Evolutionary conservation across 257 asterid species (phyloP), one percentile per base, ranked within the genome.

Genomic region (Nicotiana noctiflora): DNA sequence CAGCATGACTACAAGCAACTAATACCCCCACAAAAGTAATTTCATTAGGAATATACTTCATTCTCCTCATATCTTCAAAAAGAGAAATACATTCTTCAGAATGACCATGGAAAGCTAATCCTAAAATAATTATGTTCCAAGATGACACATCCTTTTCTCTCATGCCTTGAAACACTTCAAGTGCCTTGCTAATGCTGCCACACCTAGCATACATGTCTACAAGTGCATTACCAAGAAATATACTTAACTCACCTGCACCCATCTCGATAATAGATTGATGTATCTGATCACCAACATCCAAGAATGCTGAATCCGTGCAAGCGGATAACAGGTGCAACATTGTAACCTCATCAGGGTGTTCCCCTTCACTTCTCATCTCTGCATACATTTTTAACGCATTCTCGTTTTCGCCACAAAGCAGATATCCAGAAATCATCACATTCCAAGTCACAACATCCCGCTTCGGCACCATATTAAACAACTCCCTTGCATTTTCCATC

Each of bases 151-250:
- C 96, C 87, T 86, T 93, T 15, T 88, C 92, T 76, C 84, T 88
- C 91, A 90, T 90, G 21, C 86, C 65, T 21, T 29, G 81, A 85
- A 91, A 91, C 7, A 89, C 92, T 79, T 84, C 82, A 34, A 89
- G 83, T 32, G 96, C 91, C 84, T 90, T 93, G 27, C 78, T 75
- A 19, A 88, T 88, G 85, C 75, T 85, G 15, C 97, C 96, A 27
- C 96, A 93, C 84, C 90, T 91, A 10, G 94, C 89, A 72, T 91
- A 93, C 97, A 93, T 91, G 82, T 93, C 97, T 15, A 89, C 88
- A 10, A 91, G 90, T 25, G 94, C 90, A 89, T 91, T 93, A 1
- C 96, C 93, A 14, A 88, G 85, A 60, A 86, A 80, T 75, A 84
- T 51, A 25, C 89, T 84, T 53, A 87, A 34, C 1, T 68, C 89